Evolutionary conservation across 345 rosid genomes (phyloP).

Genomic region (Schrenkiella parvula): DNA sequence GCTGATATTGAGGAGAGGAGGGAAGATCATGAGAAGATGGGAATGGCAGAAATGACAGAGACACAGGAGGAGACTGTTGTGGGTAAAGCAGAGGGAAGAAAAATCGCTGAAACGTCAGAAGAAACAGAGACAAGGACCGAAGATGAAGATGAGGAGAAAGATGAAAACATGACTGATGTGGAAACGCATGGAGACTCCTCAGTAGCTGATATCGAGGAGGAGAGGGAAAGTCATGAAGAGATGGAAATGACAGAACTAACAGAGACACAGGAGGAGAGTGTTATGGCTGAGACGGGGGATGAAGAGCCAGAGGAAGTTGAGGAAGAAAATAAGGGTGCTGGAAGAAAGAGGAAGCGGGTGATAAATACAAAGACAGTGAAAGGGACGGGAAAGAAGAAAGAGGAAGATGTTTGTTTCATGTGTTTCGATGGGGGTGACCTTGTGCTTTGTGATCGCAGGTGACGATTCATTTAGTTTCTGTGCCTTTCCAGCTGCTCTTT

Average conservation of each 20-base stretch:
- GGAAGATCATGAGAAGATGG: conserved; percentile 28
- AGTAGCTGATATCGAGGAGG: conserved; percentile 34
- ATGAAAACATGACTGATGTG: conserved; percentile 25
- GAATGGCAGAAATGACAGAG: conserved; percentile 7
- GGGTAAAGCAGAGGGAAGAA: conserved; percentile 14
- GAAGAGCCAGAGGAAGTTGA: conserved; percentile 47
- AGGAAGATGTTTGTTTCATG: conserved; percentile 97
- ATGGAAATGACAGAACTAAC: conserved; percentile 11
- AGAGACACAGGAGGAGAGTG: conserved; percentile 33
- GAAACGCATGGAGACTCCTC: conserved; percentile 29
- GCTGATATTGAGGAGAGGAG: conserved; percentile 33
- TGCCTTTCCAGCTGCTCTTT: neutral
- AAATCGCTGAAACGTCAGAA: conserved; percentile 15
- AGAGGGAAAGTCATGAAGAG: conserved; percentile 31
- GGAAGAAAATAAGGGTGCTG: conserved; percentile 43
- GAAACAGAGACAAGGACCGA: conserved; percentile 29
- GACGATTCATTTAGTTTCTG: conserved; percentile 14
- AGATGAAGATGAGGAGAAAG: conserved; percentile 27
- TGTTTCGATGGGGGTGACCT: conserved; percentile 98
- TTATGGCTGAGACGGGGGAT: conserved; percentile 27
- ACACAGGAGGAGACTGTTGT: conserved; percentile 29
- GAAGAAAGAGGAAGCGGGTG: conserved; percentile 77
- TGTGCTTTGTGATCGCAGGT: conserved; percentile 98
- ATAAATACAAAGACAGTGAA: conserved; percentile 41
- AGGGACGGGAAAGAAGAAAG: conserved; percentile 59